Base-by-base conservation (phyloP, 495 filamentous ascomycete species). In the Copromyces sp. region DNA sequence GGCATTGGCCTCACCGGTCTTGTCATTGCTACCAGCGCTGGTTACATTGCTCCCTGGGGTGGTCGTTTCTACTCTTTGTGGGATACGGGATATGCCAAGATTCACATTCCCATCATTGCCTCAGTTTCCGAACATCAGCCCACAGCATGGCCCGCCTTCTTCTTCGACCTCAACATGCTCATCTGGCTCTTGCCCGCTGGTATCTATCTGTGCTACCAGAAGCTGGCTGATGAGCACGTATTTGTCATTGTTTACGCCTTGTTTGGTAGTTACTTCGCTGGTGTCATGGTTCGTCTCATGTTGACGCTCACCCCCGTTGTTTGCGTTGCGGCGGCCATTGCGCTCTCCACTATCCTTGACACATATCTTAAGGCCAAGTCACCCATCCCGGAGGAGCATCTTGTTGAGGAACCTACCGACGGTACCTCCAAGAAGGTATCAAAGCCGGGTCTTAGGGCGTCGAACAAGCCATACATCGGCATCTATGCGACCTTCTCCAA, bases 111-210 rank as follows among this genome's bases (percentile, higher is more conserved):
- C 41, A 99, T 99, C 78, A 99, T 99, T 82, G 96, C 96, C 35
- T 98, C 95, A 3, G 96, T 99, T 38, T 99, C 96, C 9, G 96
- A 99, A 81, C 96, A 99, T 86, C 96, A 99, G 81, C 96, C 96
- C 14, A 99, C 96, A 37, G 96, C 96, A n/a, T 99, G 96, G 96
- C 96, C 96, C 9, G 94, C 96, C 41, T 99, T 98, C 88, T 99
- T 98, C 84, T 99, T 99, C 81, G 96, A 99, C 77, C 87, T 99
- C 75, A 97, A 97, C 83, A 89, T 99, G 86, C 86, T 99, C 74
- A 97, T 99, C 83, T 99, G 94, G 94, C 90, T 98, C 70, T 98
- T 99, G 89, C 96, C 96, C 1, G 96, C 95, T 29, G 96, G 96
- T 82, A 93, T 99, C 71, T 99, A 97, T 83, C 91, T 99, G 86